Conservation (phyloP, 768 basidiomycete species). For the Suillus decipiens region DNA sequence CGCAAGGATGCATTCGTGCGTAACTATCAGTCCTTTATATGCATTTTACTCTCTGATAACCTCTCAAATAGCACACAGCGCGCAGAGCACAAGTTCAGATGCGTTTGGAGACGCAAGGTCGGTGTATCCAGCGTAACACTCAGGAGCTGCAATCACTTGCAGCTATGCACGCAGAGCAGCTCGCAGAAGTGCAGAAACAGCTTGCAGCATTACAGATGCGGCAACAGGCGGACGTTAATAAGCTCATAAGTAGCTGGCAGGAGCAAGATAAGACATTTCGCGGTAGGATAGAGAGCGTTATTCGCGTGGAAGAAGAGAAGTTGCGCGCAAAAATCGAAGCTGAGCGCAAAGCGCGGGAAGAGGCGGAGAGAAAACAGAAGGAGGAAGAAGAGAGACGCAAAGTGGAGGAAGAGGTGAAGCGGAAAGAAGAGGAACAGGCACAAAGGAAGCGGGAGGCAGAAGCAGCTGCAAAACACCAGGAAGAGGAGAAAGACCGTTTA, state of each 20-base stretch:
- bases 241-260: conserved; percentile 47
- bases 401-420: conserved; percentile 45
- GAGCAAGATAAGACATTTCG: conserved; percentile 46
- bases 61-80: conserved; percentile 37
- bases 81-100: conserved; percentile 32
- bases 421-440: conserved; percentile 44
- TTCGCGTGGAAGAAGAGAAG: conserved; percentile 65
- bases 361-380: conserved; percentile 46
- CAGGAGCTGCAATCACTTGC: conserved; percentile 34
- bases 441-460: conserved; percentile 35
- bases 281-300: conserved; percentile 61
- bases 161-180: conserved; percentile 47
- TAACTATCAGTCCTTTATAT: not conserved
- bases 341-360: conserved; percentile 52
- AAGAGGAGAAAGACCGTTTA: conserved; percentile 37
- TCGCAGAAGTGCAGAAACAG: conserved; percentile 49
- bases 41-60: conserved; percentile 1
- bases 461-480: conserved; percentile 30
- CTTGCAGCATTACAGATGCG: conserved; percentile 45
- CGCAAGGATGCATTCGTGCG: conserved; percentile 49
- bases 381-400: conserved; percentile 50
- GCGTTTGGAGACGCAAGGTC: conserved; percentile 23
- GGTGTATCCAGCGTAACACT: conserved; percentile 11
- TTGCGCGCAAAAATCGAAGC: conserved; percentile 51
- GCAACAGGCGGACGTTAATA: conserved; percentile 48